Percentiles rank a stretch among this genome's conserved stretches.
phyloP scores from a whole-genome alignment of 257 asterid genomes.

The Solanum raphanifolium region DNA sequence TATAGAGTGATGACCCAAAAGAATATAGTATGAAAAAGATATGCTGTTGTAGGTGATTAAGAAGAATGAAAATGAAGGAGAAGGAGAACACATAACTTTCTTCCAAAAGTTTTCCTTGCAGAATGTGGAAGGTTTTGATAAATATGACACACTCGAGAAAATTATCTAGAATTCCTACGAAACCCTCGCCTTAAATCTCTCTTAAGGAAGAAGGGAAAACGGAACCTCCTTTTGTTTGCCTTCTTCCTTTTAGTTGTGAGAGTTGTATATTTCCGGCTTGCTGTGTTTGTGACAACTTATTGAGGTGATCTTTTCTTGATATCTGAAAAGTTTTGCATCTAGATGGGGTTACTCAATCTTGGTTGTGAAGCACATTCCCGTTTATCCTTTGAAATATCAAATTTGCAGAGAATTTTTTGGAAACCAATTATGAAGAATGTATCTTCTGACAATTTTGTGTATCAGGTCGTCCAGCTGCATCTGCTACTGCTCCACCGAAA shows the following conservation, averaged over 20 bases:
- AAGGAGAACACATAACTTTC: not conserved
- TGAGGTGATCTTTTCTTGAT: not conserved
- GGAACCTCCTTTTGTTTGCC: not conserved
- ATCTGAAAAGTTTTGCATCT: not conserved
- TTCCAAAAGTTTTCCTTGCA: not conserved
- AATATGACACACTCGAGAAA: not conserved
- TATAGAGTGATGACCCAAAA: not conserved
- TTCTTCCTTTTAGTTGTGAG: not conserved
- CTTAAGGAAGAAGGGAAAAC: not conserved
- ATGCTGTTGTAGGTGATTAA: not conserved
- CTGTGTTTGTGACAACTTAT: not conserved
- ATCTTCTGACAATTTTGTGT: conserved; percentile 6
- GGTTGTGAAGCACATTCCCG: not conserved
- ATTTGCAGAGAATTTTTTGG: not conserved
- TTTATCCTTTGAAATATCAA: not conserved
- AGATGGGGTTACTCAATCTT: not conserved
- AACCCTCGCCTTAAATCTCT: not conserved
- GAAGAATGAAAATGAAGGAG: not conserved
- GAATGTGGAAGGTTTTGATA: not conserved
- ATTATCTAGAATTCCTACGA: not conserved
- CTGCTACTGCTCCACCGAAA: conserved; percentile 83
- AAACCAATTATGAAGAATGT: not conserved
- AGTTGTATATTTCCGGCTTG: not conserved
- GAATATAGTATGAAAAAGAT: not conserved
- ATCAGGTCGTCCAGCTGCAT: conserved; percentile 61